These are phyloP conservation scores for Lignosus rhinocerotis DNA, from an alignment of 1,284 basidiomycete species.

Conservation along the genomic window DNA sequence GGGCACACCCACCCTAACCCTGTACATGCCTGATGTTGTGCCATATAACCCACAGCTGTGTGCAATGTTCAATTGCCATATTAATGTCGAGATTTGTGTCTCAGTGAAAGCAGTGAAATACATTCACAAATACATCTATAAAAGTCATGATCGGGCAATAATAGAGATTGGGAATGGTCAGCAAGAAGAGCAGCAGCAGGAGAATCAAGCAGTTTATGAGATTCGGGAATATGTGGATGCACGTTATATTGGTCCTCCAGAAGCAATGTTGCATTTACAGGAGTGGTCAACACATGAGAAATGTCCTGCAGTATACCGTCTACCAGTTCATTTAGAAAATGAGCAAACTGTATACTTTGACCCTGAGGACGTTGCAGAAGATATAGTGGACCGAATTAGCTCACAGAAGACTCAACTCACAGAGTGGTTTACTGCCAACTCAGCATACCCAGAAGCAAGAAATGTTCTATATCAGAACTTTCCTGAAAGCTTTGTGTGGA, in stretches of 20 bases:
- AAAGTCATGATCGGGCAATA: too few relatives aligned
- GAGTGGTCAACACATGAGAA: constrained; percentile 30
- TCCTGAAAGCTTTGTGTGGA: constrained; percentile 28
- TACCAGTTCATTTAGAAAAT: constrained; percentile 21
- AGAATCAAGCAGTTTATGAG: constrained; percentile 37
- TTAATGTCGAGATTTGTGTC: too few relatives aligned
- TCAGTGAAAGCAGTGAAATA: too few relatives aligned
- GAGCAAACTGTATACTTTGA: constrained; percentile 1
- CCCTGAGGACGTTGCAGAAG: not conserved
- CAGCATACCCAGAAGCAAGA: constrained; percentile 27
- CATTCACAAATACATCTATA: too few relatives aligned
- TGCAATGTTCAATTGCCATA: too few relatives aligned
- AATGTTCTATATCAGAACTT: constrained; percentile 29
- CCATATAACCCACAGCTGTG: too few relatives aligned
- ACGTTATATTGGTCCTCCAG: constrained; percentile 40
- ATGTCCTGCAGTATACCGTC: constrained; percentile 41
- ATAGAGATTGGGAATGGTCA: too few relatives aligned
- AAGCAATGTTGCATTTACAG: constrained; percentile 38
- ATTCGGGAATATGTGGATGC: constrained; percentile 37
- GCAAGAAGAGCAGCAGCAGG: too few relatives aligned
- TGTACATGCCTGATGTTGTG: too few relatives aligned
- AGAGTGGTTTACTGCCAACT: constrained; percentile 6
- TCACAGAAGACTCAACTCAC: constrained; percentile 14
- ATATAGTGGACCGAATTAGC: constrained; percentile 4
- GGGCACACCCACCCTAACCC: too few relatives aligned